Percentiles rank a stretch among this genome's conserved stretches.
Conservation (phyloP, 208 protist species). For the Trypanosoma avium region DNA sequence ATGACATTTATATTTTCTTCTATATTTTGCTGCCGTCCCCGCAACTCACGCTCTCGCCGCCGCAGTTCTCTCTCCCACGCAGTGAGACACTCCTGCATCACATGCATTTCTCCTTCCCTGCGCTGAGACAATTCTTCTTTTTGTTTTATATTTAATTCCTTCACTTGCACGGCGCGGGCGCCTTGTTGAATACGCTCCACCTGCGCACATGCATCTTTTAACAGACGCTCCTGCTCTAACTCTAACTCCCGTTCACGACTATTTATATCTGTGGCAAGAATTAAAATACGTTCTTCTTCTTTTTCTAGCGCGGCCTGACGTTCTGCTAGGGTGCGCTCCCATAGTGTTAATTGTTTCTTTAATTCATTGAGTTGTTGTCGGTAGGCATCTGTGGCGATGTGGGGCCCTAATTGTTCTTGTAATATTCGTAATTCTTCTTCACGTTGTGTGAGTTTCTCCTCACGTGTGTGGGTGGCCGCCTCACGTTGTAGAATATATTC, state of each 20-base stretch:
- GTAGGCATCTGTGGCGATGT: background rate
- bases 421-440: background rate
- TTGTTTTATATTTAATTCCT: background rate
- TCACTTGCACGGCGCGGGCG: slow-evolving; percentile 1
- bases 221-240: slow-evolving; percentile 10
- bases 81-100: slow-evolving; percentile 1
- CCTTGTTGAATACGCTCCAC: slow-evolving; percentile 20
- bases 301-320: background rate
- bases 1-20: background rate
- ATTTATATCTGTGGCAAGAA: background rate
- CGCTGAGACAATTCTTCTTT: background rate
- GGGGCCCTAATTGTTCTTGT: slow-evolving; percentile 2
- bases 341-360: background rate
- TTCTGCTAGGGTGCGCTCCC: background rate
- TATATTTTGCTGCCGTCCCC: background rate
- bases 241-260: slow-evolving; percentile 5
- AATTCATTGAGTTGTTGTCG: background rate
- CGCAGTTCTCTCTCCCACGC: slow-evolving; percentile 1
- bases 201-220: slow-evolving; percentile 1
- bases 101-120: background rate
- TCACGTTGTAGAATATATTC: slow-evolving; percentile 7
- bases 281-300: background rate
- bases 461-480: background rate
- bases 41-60: slow-evolving; percentile 3
- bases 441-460: background rate